A percentile compares a stretch with the other conserved stretches of the same genome.
Evolutionary conservation across 306 rosid genomes (phyloP).

Genomic region (Prunus dulcis): DNA sequence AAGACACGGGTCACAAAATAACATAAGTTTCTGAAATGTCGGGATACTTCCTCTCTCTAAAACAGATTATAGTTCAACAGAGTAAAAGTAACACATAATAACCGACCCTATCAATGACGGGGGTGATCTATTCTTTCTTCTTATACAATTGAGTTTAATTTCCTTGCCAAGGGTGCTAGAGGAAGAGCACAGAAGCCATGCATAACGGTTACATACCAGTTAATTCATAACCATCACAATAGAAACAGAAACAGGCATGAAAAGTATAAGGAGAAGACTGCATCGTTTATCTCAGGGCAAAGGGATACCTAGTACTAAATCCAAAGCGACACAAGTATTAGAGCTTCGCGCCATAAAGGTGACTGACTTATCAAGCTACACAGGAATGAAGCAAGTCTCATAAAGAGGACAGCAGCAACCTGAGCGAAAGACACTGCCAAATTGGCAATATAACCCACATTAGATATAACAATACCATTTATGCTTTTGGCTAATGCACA

Average conservation of each 20-base stretch:
- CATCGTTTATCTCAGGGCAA: background rate
- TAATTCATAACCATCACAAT: background rate
- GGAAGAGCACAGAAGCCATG: background rate
- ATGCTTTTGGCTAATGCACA: background rate
- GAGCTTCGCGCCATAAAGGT: background rate
- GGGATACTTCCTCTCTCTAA: too few species aligned
- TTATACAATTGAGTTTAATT: background rate
- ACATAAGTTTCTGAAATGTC: too few species aligned
- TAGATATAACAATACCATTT: background rate
- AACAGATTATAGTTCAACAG: background rate
- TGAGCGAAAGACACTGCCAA: background rate
- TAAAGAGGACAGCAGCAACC: background rate
- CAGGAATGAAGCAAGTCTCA: background rate
- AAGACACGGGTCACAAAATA: too few species aligned
- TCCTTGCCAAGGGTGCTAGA: background rate
- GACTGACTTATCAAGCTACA: constrained; percentile 1
- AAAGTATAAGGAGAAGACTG: background rate
- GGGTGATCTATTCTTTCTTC: background rate
- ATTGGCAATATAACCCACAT: background rate
- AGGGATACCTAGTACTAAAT: constrained; percentile 1
- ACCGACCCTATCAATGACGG: background rate
- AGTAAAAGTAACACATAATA: background rate
- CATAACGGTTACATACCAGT: background rate
- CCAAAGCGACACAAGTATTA: background rate
- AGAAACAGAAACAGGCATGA: background rate